Evolutionary conservation across 345 rosid genomes (phyloP).

Genomic region (Mangifera indica): DNA sequence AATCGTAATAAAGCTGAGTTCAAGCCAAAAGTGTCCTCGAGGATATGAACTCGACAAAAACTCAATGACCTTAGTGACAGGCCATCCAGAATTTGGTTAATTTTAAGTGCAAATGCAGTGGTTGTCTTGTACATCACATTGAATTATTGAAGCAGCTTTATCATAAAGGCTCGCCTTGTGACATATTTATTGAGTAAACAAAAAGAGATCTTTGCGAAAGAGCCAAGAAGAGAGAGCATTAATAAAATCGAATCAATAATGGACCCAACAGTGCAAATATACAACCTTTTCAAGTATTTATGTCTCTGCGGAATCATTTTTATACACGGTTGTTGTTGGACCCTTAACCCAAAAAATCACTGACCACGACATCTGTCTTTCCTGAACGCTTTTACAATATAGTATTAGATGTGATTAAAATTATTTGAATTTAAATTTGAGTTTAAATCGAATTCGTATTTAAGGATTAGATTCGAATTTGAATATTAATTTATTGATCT

Average conservation of each 20-base stretch:
- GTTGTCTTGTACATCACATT: neutral
- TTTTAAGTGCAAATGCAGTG: neutral
- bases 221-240: neutral
- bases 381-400: too few species aligned
- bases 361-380: too few species aligned
- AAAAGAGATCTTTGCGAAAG: neutral
- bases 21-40: too few species aligned
- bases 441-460: too few species aligned
- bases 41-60: too few species aligned
- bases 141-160: slow-evolving; percentile 6
- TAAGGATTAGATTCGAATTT: too few species aligned
- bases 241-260: neutral
- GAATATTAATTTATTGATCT: too few species aligned
- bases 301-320: neutral
- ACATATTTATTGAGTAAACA: slow-evolving; percentile 1
- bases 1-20: too few species aligned
- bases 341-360: neutral
- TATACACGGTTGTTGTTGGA: neutral
- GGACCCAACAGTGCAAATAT: slow-evolving; percentile 8
- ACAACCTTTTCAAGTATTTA: neutral
- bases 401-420: too few species aligned
- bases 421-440: too few species aligned
- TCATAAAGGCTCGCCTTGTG: neutral
- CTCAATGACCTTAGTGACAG: neutral
- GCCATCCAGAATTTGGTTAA: slow-evolving; percentile 4